Conservation (phyloP, 208 protist species). For the Leishmania major region DNA sequence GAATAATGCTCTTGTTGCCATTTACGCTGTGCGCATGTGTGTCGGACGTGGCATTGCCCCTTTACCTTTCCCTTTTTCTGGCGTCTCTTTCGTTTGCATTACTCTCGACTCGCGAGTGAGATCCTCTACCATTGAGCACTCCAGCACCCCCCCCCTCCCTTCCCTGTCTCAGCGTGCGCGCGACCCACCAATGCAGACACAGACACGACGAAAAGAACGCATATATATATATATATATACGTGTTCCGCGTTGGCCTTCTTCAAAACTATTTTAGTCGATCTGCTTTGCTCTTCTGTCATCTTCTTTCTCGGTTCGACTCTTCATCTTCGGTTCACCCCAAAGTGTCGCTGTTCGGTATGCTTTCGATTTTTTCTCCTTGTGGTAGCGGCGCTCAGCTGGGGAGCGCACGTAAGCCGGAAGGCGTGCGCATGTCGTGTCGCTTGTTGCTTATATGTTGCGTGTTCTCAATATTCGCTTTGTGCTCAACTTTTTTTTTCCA, state of each 20-base stretch:
- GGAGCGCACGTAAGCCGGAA: neutral
- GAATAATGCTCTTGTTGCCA: neutral
- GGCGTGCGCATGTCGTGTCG: neutral
- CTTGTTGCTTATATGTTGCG: neutral
- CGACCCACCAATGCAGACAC: neutral
- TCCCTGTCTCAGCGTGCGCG: neutral
- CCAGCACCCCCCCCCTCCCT: neutral
- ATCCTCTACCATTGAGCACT: neutral
- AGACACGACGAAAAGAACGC: neutral
- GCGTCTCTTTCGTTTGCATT: neutral
- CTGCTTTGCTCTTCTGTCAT: neutral
- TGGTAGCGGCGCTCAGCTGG: neutral
- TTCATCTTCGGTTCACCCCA: neutral
- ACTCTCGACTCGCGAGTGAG: neutral
- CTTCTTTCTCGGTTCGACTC: neutral
- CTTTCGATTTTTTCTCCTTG: neutral
- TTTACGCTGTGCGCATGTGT: neutral
- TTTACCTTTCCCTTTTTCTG: neutral
- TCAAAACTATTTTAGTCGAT: neutral
- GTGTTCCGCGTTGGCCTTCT: neutral
- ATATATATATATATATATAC: no score
- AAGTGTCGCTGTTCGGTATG: neutral
- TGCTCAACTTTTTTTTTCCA: neutral
- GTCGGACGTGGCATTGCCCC: neutral
- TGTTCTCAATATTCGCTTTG: neutral